phyloP scores from a whole-genome alignment of 2,329 filamentous ascomycete genomes.

The Penicillium vulpinum region DNA sequence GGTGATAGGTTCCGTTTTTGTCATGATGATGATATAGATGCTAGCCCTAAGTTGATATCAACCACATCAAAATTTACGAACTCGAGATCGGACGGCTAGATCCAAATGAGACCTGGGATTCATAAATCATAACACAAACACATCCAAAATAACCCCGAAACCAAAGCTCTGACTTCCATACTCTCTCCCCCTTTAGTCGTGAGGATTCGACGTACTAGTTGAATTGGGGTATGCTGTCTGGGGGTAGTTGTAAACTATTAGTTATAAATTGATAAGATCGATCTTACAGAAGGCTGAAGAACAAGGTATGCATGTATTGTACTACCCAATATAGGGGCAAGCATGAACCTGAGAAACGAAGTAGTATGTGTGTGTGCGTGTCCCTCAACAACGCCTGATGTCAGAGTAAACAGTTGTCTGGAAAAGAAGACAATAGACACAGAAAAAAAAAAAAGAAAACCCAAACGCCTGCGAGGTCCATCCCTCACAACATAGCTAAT shows the following conservation, averaged over 20 bases:
- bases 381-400: not conserved
- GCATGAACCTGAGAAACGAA: not conserved
- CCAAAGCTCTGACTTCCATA: too few relatives aligned
- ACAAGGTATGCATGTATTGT: not conserved
- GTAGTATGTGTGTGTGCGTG: not conserved
- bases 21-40: conserved; percentile 17
- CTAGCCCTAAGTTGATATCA: conserved; percentile 4
- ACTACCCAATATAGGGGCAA: not conserved
- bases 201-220: conserved; percentile 69
- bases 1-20: conserved; percentile 8
- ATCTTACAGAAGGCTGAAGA: not conserved
- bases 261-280: too few relatives aligned
- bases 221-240: conserved; percentile 41
- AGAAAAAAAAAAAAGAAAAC: not conserved
- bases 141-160: too few relatives aligned
- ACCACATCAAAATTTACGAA: conserved; percentile 61
- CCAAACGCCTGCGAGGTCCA: conserved; percentile 2
- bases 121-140: not conserved
- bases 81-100: conserved; percentile 53
- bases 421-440: not conserved
- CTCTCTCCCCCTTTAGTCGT: too few relatives aligned
- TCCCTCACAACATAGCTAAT: conserved; percentile 4
- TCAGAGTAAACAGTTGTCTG: not conserved
- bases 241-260: too few relatives aligned
- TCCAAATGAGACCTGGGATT: not conserved